These are phyloP conservation scores for Penicillium janthinellum DNA, from an alignment of 2,329 filamentous ascomycete species.

Conservation along the genomic window DNA sequence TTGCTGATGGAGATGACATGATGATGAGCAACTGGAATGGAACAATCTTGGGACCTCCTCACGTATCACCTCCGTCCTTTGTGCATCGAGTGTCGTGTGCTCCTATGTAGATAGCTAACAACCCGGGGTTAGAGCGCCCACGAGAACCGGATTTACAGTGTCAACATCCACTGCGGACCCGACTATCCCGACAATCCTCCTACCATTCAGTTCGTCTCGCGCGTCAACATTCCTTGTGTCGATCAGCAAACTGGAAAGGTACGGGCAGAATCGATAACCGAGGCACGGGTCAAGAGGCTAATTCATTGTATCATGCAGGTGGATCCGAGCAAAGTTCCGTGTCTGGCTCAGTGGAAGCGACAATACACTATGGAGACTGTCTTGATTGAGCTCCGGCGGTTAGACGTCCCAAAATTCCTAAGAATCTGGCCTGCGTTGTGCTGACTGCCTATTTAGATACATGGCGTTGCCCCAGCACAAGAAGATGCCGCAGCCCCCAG, in stretches of 20 bases:
- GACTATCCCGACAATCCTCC: constrained; percentile 89
- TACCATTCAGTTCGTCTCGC: constrained; percentile 86
- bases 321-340: constrained; percentile 79
- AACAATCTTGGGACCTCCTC: constrained; percentile 93
- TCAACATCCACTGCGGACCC: constrained; percentile 92
- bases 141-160: constrained; percentile 98
- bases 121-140: constrained; percentile 70
- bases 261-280: constrained; percentile 21
- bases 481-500: constrained; percentile 90
- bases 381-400: constrained; percentile 82
- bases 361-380: constrained; percentile 96
- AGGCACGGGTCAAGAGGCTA: constrained; percentile 2
- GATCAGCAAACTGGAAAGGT: constrained; percentile 76
- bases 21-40: constrained; percentile 99
- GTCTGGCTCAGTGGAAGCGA: constrained; percentile 85
- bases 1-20: constrained; percentile 90
- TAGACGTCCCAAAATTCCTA: constrained; percentile 27
- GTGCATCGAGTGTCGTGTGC: constrained; percentile 2
- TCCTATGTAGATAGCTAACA: constrained; percentile 14
- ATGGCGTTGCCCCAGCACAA: constrained; percentile 93
- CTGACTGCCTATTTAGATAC: constrained; percentile 60
- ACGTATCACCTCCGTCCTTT: constrained; percentile 58
- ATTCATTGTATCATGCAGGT: constrained; percentile 55
- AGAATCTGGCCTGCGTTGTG: constrained; percentile 10
- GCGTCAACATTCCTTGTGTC: constrained; percentile 96